Evolutionary conservation across 1,284 basidiomycete species (phyloP).

Genomic region (Cystobasidium slooffiae): DNA sequence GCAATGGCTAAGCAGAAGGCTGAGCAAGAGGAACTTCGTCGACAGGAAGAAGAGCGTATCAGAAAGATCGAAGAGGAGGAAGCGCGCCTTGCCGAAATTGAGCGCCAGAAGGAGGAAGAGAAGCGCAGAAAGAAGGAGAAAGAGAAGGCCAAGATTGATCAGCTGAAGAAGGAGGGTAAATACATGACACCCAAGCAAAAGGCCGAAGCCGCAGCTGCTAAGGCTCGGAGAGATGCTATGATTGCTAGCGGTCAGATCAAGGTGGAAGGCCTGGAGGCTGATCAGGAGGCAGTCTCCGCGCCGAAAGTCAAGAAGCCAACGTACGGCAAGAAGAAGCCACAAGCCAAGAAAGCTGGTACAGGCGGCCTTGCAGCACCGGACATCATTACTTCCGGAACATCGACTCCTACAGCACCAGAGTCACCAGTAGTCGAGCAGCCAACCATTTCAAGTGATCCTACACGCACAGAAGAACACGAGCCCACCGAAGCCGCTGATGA

Average conservation of each 20-base stretch:
- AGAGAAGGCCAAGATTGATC: slow-evolving; percentile 77
- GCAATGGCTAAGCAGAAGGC: slow-evolving; percentile 84
- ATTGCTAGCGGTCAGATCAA: slow-evolving; percentile 80
- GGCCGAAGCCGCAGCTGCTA: slow-evolving; percentile 87
- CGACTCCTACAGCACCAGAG: slow-evolving; percentile 54
- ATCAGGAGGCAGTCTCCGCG: slow-evolving; percentile 59
- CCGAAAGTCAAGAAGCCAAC: slow-evolving; percentile 70
- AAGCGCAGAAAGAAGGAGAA: slow-evolving; percentile 70
- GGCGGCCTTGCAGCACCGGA: slow-evolving; percentile 40
- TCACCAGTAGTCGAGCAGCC: slow-evolving; percentile 56
- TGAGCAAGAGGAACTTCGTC: slow-evolving; percentile 78
- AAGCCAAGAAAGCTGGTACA: slow-evolving; percentile 61
- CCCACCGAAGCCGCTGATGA: slow-evolving; percentile 48
- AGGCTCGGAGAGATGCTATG: slow-evolving; percentile 87
- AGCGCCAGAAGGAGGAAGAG: slow-evolving; percentile 72
- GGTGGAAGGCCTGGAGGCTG: slow-evolving; percentile 78
- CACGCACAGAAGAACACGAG: slow-evolving; percentile 52
- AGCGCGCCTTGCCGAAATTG: slow-evolving; percentile 79
- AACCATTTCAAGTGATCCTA: slow-evolving; percentile 50
- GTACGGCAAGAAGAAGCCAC: slow-evolving; percentile 78
- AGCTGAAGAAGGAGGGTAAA: slow-evolving; percentile 67
- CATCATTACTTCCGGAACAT: slow-evolving; percentile 51
- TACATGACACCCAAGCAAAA: slow-evolving; percentile 94
- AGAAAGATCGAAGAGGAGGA: slow-evolving; percentile 82
- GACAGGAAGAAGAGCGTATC: slow-evolving; percentile 72